phyloP scores from a whole-genome alignment of 805 yeast species.

The Zygosaccharomyces lentus region DNA sequence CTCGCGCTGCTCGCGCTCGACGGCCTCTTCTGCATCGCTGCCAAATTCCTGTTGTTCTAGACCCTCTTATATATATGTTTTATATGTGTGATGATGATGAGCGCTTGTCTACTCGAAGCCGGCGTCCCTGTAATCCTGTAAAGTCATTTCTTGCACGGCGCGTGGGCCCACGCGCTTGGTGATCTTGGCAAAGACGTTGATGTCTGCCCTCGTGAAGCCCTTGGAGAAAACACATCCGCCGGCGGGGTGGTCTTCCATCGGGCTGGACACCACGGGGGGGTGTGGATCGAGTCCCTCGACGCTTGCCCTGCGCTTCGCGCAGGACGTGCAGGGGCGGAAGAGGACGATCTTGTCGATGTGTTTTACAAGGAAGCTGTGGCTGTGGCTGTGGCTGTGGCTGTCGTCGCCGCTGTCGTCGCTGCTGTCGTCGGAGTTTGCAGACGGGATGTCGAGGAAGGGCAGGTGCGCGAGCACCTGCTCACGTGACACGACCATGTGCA shows the following conservation, averaged over 20 bases:
- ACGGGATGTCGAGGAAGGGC: background rate
- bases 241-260: background rate
- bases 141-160: slow-evolving; percentile 18
- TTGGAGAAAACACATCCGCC: slow-evolving; percentile 51
- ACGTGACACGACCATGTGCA: slow-evolving; percentile 22
- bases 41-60: slow-evolving; percentile 21
- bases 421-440: background rate
- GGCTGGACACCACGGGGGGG: background rate
- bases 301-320: slow-evolving; percentile 31
- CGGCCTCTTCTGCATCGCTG: slow-evolving; percentile 20
- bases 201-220: slow-evolving; percentile 41
- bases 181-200: slow-evolving; percentile 23
- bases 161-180: slow-evolving; percentile 10
- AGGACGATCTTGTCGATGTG: slow-evolving; percentile 39
- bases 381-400: no score
- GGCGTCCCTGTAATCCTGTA: slow-evolving; percentile 20
- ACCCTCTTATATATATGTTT: no score
- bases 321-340: slow-evolving; percentile 53
- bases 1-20: slow-evolving; percentile 14
- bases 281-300: slow-evolving; percentile 5
- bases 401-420: background rate
- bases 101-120: slow-evolving; percentile 15
- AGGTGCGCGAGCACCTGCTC: slow-evolving; percentile 14
- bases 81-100: no score
- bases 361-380: slow-evolving; percentile 20